phyloP scores from a whole-genome alignment of 257 asterid species.

The Nicotiana noctiflora region DNA sequence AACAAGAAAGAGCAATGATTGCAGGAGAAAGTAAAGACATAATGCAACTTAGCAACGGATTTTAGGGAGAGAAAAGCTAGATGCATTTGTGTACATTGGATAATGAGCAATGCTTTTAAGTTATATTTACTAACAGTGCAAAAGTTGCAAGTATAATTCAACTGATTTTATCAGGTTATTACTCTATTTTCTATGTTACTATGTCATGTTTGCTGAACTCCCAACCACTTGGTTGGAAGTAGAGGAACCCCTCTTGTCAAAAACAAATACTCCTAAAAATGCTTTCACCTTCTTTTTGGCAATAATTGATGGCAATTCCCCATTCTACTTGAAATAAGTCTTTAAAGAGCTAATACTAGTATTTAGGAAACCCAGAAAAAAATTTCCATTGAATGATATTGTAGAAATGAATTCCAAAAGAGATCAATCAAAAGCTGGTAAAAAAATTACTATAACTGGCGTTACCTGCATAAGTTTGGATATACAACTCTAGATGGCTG shows the following conservation, averaged over 20 bases:
- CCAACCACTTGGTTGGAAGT: too few relatives aligned
- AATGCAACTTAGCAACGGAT: background rate
- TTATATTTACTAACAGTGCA: too few relatives aligned
- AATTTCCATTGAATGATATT: background rate
- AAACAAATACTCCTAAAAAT: too few relatives aligned
- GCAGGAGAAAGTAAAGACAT: background rate
- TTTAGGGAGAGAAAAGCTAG: background rate
- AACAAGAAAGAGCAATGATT: background rate
- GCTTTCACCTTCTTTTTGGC: too few relatives aligned
- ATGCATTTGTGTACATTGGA: background rate
- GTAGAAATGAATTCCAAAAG: background rate
- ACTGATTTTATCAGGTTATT: too few relatives aligned
- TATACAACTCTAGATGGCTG: background rate
- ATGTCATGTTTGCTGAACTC: too few relatives aligned
- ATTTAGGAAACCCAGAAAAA: background rate
- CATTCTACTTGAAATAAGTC: background rate
- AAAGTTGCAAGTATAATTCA: too few relatives aligned
- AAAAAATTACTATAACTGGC: background rate
- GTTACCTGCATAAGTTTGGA: background rate
- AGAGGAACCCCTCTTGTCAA: too few relatives aligned
- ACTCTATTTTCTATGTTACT: too few relatives aligned
- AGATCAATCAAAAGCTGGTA: background rate
- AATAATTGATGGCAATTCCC: background rate
- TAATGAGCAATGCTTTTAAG: background rate
- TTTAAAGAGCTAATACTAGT: background rate